A percentile compares a stretch with the other conserved stretches of the same genome.
Evolutionary conservation across 192 early-diverging fungal species (phyloP).

Genomic region (Backusella morwellensis): DNA sequence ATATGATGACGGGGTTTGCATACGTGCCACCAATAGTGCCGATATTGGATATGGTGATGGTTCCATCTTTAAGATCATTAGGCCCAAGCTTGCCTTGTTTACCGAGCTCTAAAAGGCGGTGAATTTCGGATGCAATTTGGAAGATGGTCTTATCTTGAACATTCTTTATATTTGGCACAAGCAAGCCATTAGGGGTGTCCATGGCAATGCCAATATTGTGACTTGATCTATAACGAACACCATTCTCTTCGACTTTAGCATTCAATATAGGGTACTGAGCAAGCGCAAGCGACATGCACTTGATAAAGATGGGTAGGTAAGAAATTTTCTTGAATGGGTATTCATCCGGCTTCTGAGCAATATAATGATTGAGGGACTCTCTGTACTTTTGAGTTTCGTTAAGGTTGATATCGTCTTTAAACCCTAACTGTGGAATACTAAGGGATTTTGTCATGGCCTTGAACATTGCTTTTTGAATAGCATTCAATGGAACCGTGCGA

Average conservation of each 20-base stretch:
- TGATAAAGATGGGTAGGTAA: constrained; percentile 96
- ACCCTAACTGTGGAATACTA: constrained; percentile 92
- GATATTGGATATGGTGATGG: constrained; percentile 93
- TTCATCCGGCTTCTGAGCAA: constrained; percentile 45
- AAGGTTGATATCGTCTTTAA: constrained; percentile 85
- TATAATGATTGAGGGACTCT: constrained; percentile 61
- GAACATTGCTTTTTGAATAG: constrained; percentile 97
- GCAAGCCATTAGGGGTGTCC: constrained; percentile 90
- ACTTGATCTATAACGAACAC: constrained; percentile 63
- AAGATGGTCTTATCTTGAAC: constrained; percentile 84
- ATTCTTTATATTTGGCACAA: constrained; percentile 95
- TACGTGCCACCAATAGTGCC: constrained; percentile 94
- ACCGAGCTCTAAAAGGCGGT: constrained; percentile 67
- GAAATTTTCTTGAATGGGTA: constrained; percentile 74
- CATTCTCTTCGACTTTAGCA: constrained; percentile 55
- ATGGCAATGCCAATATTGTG: constrained; percentile 97
- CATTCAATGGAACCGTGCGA: constrained; percentile 61
- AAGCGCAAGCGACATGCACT: constrained; percentile 83
- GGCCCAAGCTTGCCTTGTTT: constrained; percentile 56
- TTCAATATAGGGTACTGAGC: constrained; percentile 86
- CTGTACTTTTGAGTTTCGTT: constrained; percentile 70
- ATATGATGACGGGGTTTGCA: constrained; percentile 84
- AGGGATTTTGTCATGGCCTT: constrained; percentile 95
- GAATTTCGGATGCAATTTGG: constrained; percentile 85
- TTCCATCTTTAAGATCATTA: constrained; percentile 79